phyloP scores from a whole-genome alignment of 164 flowering plant species.

The Tetrastigma voinierianum region DNA sequence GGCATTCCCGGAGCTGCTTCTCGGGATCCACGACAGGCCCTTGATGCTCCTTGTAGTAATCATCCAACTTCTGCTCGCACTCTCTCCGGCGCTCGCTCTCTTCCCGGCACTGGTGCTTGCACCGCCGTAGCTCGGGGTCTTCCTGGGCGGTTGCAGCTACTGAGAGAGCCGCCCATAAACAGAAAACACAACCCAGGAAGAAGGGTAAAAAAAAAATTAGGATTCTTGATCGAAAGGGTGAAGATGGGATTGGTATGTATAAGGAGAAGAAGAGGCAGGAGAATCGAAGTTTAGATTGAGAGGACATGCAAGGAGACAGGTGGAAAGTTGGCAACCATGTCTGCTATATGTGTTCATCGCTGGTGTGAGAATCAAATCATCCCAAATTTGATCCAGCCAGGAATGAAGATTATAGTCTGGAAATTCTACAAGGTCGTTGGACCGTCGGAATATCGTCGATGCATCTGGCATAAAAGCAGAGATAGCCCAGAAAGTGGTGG shows the following conservation, averaged over 20 bases:
- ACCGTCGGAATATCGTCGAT: too few relatives aligned
- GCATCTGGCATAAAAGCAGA: too few relatives aligned
- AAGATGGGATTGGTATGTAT: background rate
- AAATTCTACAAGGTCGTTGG: too few relatives aligned
- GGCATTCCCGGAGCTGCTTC: slow-evolving; percentile 5
- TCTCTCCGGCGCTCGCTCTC: slow-evolving; percentile 11
- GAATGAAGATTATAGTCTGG: too few relatives aligned
- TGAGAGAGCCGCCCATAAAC: background rate
- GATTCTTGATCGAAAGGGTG: background rate
- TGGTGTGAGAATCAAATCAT: too few relatives aligned
- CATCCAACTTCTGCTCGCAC: slow-evolving; percentile 27
- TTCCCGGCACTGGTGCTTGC: slow-evolving; percentile 44
- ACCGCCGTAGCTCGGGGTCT: slow-evolving; percentile 42
- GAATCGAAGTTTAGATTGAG: background rate
- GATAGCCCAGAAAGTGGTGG: too few relatives aligned
- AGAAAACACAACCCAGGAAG: background rate
- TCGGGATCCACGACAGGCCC: background rate
- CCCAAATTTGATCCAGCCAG: too few relatives aligned
- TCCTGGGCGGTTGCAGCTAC: slow-evolving; percentile 6
- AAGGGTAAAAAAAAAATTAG: slow-evolving; percentile 2
- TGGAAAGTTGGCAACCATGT: slow-evolving; percentile 20
- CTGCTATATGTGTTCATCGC: too few relatives aligned
- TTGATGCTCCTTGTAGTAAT: slow-evolving; percentile 24
- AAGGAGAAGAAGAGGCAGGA: background rate
- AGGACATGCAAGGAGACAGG: slow-evolving; percentile 22